phyloP scores from a whole-genome alignment of 768 basidiomycete species.

The Russula olivacea region DNA sequence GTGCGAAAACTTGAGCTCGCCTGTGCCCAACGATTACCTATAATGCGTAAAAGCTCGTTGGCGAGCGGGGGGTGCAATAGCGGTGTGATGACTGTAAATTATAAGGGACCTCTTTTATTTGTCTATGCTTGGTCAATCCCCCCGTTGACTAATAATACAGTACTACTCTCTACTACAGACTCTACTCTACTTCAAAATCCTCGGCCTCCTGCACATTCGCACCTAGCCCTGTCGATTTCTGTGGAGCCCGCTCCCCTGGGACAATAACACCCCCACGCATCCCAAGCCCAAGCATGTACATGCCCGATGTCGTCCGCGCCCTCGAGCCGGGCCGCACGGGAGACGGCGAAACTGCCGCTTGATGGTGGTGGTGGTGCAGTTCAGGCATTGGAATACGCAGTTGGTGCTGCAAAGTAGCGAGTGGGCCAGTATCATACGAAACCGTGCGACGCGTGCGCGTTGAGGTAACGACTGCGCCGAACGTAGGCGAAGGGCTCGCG shows the following conservation, averaged over 20 bases:
- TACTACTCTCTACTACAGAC: no score
- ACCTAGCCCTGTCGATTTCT: not conserved
- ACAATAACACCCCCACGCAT: constrained; percentile 28
- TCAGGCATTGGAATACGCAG: constrained; percentile 58
- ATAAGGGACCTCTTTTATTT: constrained; percentile 8
- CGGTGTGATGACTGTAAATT: not conserved
- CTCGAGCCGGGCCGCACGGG: constrained; percentile 31
- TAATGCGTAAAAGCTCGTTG: not conserved
- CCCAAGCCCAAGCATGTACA: constrained; percentile 61
- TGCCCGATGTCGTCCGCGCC: constrained; percentile 49
- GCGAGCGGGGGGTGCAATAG: not conserved
- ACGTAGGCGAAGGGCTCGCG: constrained; percentile 47
- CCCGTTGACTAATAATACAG: not conserved
- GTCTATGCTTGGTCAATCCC: constrained; percentile 12
- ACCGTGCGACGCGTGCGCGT: constrained; percentile 49
- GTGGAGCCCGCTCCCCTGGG: not conserved
- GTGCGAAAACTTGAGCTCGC: not conserved
- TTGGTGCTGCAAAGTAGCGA: constrained; percentile 32
- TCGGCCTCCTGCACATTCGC: not conserved
- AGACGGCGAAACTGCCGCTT: constrained; percentile 17
- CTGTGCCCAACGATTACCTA: not conserved
- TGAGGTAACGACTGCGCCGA: constrained; percentile 65
- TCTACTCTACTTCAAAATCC: constrained; percentile 7
- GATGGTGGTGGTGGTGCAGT: constrained; percentile 29
- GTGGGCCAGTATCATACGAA: constrained; percentile 32